Conservation (phyloP, 495 filamentous ascomycete species). For the Haplographium delicatum region DNA sequence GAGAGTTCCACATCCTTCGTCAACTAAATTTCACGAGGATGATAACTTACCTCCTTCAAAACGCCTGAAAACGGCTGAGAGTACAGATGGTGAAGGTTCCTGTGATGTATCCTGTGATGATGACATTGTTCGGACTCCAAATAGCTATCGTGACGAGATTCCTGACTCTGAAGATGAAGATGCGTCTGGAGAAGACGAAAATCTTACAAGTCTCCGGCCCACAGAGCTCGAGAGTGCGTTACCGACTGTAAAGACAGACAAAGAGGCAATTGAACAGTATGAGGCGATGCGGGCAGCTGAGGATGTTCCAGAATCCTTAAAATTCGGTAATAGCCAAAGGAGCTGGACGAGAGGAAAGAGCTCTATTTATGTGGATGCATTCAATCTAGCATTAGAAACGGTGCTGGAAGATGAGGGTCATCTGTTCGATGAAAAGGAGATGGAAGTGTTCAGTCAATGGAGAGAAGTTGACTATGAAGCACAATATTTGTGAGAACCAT, state of each 20-base stretch:
- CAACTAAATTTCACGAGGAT: constrained; percentile 34
- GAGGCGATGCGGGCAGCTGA: constrained; percentile 49
- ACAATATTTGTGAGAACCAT: constrained; percentile 53
- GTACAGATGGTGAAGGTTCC: constrained; percentile 28
- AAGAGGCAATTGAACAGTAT: constrained; percentile 76
- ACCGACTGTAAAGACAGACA: constrained; percentile 59
- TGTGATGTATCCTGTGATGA: constrained; percentile 16
- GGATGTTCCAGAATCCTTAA: constrained; percentile 21
- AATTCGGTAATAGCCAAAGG: constrained; percentile 31
- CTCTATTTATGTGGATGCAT: constrained; percentile 96
- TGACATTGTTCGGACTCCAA: constrained; percentile 3
- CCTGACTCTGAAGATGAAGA: constrained; percentile 32
- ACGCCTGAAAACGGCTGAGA: constrained; percentile 32
- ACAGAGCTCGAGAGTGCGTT: constrained; percentile 79
- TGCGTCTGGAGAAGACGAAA: constrained; percentile 27
- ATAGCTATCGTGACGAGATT: constrained; percentile 21
- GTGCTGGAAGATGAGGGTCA: constrained; percentile 87
- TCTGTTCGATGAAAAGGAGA: constrained; percentile 78
- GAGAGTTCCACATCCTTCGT: constrained; percentile 32
- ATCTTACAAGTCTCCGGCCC: constrained; percentile 29
- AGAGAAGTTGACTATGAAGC: constrained; percentile 71
- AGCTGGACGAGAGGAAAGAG: constrained; percentile 51
- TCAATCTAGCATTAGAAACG: constrained; percentile 87
- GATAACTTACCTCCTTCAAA: constrained; percentile 29
- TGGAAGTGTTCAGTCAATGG: constrained; percentile 74